phyloP scores from a whole-genome alignment of 345 rosid genomes.

The Camelina hispida region DNA sequence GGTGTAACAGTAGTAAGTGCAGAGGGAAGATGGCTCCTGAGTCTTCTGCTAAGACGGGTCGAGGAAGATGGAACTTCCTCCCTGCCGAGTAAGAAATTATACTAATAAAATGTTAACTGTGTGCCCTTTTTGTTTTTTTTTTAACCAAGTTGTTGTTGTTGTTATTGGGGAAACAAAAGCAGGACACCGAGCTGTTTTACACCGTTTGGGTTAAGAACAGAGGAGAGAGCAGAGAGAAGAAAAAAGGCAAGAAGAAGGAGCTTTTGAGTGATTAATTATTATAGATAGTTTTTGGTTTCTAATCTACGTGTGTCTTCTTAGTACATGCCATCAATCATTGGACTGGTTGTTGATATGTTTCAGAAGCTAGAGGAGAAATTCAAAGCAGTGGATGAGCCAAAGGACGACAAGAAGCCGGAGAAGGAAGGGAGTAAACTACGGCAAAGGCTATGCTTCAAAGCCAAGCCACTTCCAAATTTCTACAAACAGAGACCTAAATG shows the following conservation, averaged over 20 bases:
- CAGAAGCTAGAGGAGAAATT: slow-evolving; percentile 87
- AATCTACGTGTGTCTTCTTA: neutral
- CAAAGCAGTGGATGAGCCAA: slow-evolving; percentile 52
- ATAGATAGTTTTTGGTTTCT: neutral
- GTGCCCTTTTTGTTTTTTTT: slow-evolving; percentile 2
- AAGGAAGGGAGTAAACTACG: slow-evolving; percentile 66
- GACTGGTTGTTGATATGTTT: slow-evolving; percentile 12
- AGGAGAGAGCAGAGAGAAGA: slow-evolving; percentile 85
- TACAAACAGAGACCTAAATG: slow-evolving; percentile 60
- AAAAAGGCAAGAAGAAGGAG: slow-evolving; percentile 70
- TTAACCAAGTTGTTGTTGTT: slow-evolving; percentile 7
- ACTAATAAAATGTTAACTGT: slow-evolving; percentile 40
- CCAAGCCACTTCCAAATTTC: slow-evolving; percentile 88
- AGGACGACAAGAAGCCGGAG: slow-evolving; percentile 47
- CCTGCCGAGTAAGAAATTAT: slow-evolving; percentile 68
- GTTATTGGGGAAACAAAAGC: slow-evolving; percentile 34
- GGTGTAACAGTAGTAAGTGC: slow-evolving; percentile 43
- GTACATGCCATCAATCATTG: neutral
- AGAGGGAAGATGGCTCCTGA: slow-evolving; percentile 55
- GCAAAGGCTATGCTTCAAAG: slow-evolving; percentile 85
- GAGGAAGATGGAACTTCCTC: slow-evolving; percentile 69
- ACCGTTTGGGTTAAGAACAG: slow-evolving; percentile 73
- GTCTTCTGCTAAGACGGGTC: slow-evolving; percentile 59
- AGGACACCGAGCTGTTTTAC: slow-evolving; percentile 70
- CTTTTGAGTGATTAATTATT: neutral